phyloP scores from a whole-genome alignment of 106 monocot genomes.

The Platanthera guangdongensis region DNA sequence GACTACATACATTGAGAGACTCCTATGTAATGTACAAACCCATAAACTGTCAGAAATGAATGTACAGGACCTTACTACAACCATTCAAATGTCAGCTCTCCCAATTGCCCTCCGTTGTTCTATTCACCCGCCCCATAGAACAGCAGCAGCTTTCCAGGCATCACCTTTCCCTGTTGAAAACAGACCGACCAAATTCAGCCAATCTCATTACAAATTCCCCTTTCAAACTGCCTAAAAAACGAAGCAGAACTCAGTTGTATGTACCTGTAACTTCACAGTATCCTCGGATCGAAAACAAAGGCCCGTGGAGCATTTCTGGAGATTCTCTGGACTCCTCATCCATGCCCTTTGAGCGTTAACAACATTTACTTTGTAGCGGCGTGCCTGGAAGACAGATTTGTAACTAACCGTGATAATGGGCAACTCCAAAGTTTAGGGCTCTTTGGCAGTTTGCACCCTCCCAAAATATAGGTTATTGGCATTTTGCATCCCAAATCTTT shows the following conservation, averaged over 20 bases:
- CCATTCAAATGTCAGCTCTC: neutral
- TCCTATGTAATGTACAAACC: neutral
- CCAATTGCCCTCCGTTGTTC: neutral
- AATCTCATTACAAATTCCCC: neutral
- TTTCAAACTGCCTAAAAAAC: neutral
- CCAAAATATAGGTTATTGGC: too few relatives aligned
- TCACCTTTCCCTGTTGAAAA: conserved; percentile 37
- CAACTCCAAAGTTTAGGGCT: neutral
- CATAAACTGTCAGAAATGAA: neutral
- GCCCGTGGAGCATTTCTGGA: conserved; percentile 76
- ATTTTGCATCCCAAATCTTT: too few relatives aligned
- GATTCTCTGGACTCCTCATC: conserved; percentile 76
- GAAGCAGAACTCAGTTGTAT: conserved; percentile 9
- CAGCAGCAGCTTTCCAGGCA: conserved; percentile 50
- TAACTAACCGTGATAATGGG: neutral
- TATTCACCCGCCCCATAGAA: conserved; percentile 54
- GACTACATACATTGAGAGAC: too few relatives aligned
- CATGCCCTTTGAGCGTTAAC: conserved; percentile 60
- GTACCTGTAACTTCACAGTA: conserved; percentile 37
- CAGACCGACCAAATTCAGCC: neutral
- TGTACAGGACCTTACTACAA: conserved; percentile 5
- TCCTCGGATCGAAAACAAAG: conserved; percentile 37
- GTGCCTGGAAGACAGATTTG: conserved; percentile 42
- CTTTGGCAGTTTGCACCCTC: too few relatives aligned
- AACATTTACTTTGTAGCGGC: conserved; percentile 57